Conservation (phyloP, 2,329 filamentous ascomycete genomes). For the Boeremia lycopersici region DNA sequence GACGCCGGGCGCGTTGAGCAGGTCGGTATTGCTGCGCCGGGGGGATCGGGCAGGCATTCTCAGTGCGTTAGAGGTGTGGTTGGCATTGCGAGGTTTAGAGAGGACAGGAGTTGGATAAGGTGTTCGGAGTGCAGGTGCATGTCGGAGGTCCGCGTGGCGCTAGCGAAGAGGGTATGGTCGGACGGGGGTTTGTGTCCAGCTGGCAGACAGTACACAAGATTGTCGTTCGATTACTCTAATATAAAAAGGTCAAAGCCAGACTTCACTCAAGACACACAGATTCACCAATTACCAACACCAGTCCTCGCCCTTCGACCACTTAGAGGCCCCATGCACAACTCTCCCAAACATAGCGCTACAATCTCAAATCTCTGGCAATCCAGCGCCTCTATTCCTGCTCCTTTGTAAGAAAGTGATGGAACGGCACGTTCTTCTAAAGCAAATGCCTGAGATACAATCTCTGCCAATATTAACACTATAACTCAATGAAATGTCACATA, state of each 20-base stretch:
- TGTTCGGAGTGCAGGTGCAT: conserved; percentile 3
- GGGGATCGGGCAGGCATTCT: conserved; percentile 41
- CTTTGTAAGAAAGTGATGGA: neutral
- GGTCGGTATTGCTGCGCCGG: conserved; percentile 31
- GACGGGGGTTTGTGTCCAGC: too few species aligned
- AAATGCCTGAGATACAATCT: too few species aligned
- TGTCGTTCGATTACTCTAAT: too few species aligned
- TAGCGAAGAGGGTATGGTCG: neutral
- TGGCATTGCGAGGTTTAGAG: conserved; percentile 19
- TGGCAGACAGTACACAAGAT: too few species aligned
- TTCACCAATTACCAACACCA: too few species aligned
- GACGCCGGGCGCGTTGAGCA: conserved; percentile 46
- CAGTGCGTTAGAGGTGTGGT: conserved; percentile 23
- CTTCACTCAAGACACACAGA: too few species aligned
- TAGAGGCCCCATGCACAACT: neutral
- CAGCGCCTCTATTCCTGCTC: neutral
- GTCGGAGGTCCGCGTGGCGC: conserved; percentile 26
- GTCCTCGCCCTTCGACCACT: neutral
- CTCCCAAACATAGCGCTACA: neutral
- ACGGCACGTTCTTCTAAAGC: neutral
- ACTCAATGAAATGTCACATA: too few species aligned
- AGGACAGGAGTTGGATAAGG: conserved; percentile 2
- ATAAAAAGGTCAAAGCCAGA: too few species aligned
- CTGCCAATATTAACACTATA: too few species aligned
- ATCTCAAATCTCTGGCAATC: neutral